These are phyloP conservation scores for Phellopilus nigrolimitatus DNA, from an alignment of 1,284 basidiomycete species.

Conservation along the genomic window DNA sequence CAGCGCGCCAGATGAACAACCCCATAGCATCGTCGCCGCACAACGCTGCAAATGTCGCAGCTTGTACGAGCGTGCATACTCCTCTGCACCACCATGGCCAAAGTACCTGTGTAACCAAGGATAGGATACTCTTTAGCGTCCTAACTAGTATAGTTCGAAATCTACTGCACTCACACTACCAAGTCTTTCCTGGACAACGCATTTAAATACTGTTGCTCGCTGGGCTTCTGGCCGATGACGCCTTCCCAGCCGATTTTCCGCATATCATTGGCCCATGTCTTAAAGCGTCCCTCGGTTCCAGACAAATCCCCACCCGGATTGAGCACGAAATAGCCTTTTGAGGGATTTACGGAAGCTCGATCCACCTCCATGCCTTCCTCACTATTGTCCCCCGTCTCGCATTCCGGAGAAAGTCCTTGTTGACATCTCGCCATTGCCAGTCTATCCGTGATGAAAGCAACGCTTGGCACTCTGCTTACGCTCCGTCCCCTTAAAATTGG, in stretches of 20 bases:
- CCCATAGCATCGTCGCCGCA: slow-evolving; percentile 97
- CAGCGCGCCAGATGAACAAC: slow-evolving; percentile 90
- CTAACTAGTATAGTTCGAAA: too few relatives aligned
- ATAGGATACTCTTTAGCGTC: slow-evolving; percentile 19
- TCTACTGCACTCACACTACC: slow-evolving; percentile 65
- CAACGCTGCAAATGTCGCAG: slow-evolving; percentile 78
- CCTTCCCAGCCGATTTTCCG: slow-evolving; percentile 78
- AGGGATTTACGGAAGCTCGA: slow-evolving; percentile 55
- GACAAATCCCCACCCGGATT: slow-evolving; percentile 91
- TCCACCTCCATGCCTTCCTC: slow-evolving; percentile 30
- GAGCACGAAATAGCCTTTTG: slow-evolving; percentile 78
- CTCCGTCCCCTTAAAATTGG: slow-evolving; percentile 81
- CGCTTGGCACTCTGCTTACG: slow-evolving; percentile 85
- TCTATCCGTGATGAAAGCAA: slow-evolving; percentile 86
- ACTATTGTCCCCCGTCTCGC: slow-evolving; percentile 19
- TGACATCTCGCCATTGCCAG: slow-evolving; percentile 54
- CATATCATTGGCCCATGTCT: slow-evolving; percentile 71
- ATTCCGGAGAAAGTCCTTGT: slow-evolving; percentile 22
- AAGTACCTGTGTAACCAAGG: slow-evolving; percentile 66
- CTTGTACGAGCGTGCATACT: slow-evolving; percentile 86
- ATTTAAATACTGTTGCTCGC: slow-evolving; percentile 74
- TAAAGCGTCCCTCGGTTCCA: slow-evolving; percentile 81
- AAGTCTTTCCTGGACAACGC: slow-evolving; percentile 73
- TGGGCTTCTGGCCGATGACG: slow-evolving; percentile 69
- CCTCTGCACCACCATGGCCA: slow-evolving; percentile 94